Percentiles rank a stretch among this genome's conserved stretches.
Conservation (phyloP, 192 early-diverging fungal genomes). For the Coemansia interrupta region DNA sequence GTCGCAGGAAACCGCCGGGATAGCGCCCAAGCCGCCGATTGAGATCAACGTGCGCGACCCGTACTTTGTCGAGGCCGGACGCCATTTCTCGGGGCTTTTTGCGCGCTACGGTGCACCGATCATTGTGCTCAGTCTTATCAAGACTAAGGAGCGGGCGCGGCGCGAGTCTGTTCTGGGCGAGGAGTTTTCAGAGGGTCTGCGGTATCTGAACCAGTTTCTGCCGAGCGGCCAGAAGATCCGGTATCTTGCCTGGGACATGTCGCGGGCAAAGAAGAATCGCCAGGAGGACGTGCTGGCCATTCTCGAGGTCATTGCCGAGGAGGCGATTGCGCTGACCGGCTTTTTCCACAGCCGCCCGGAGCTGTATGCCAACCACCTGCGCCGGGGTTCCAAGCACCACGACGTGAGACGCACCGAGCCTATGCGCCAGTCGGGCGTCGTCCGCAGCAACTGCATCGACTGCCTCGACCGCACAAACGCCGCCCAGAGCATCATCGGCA, state of each 20-base stretch:
- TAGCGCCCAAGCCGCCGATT: slow-evolving; percentile 94
- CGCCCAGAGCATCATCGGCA: slow-evolving; percentile 92
- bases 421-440: slow-evolving; percentile 74
- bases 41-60: slow-evolving; percentile 86
- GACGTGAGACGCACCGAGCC: neutral
- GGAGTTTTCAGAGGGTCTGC: slow-evolving; percentile 77
- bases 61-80: slow-evolving; percentile 84
- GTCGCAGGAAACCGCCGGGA: slow-evolving; percentile 88
- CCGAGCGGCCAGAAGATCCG: slow-evolving; percentile 73
- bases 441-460: slow-evolving; percentile 97
- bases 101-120: slow-evolving; percentile 85
- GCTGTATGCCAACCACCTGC: slow-evolving; percentile 47
- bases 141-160: slow-evolving; percentile 85
- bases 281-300: slow-evolving; percentile 86
- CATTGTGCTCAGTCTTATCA: slow-evolving; percentile 93
- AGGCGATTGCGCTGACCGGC: slow-evolving; percentile 78
- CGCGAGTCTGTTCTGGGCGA: slow-evolving; percentile 83
- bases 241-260: slow-evolving; percentile 98
- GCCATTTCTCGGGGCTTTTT: slow-evolving; percentile 93
- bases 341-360: slow-evolving; percentile 90
- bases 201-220: slow-evolving; percentile 88
- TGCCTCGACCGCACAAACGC: slow-evolving; percentile 98
- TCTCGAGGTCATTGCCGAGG: slow-evolving; percentile 84
- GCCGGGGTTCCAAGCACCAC: slow-evolving; percentile 12
- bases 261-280: slow-evolving; percentile 84